Conservation (phyloP, 1,284 basidiomycete species). For the Apiotrichum brassicae region DNA sequence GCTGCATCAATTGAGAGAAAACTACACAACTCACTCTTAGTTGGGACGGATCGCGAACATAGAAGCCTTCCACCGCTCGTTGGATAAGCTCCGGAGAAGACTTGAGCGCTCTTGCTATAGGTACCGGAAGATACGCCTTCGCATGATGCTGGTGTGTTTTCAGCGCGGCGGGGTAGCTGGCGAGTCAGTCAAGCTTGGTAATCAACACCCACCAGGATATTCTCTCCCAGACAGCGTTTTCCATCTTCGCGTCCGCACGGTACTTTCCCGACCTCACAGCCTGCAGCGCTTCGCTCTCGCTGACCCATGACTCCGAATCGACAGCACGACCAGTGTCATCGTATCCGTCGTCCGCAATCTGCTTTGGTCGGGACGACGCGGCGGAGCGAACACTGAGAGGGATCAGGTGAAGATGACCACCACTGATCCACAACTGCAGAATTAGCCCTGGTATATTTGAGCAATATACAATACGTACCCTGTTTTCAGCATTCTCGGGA, state of each 20-base stretch:
- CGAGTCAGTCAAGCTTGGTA: background rate
- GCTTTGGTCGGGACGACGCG: conserved; percentile 52
- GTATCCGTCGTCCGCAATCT: conserved; percentile 55
- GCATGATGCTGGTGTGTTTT: conserved; percentile 70
- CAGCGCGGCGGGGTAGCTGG: conserved; percentile 64
- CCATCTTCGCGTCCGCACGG: conserved; percentile 56
- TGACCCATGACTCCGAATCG: conserved; percentile 56
- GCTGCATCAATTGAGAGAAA: background rate
- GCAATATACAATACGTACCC: conserved; percentile 56
- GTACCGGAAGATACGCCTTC: conserved; percentile 69
- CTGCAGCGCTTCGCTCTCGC: conserved; percentile 59
- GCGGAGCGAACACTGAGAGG: conserved; percentile 68
- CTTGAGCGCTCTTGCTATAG: conserved; percentile 66
- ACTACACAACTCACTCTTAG: conserved; percentile 59
- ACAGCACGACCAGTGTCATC: conserved; percentile 44
- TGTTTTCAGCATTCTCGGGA: conserved; percentile 81
- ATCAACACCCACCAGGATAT: conserved; percentile 55
- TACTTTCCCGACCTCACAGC: conserved; percentile 51
- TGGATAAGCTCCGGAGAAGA: conserved; percentile 67
- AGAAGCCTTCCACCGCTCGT: conserved; percentile 81
- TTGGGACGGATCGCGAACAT: conserved; percentile 82
- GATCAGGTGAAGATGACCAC: conserved; percentile 74
- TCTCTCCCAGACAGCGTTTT: conserved; percentile 60
- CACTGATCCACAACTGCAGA: conserved; percentile 79
- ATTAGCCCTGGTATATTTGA: too few relatives aligned